Evolutionary conservation across 371 early-diverging fungal species (phyloP).

Genomic region (Syncephalastrum monosporum): DNA sequence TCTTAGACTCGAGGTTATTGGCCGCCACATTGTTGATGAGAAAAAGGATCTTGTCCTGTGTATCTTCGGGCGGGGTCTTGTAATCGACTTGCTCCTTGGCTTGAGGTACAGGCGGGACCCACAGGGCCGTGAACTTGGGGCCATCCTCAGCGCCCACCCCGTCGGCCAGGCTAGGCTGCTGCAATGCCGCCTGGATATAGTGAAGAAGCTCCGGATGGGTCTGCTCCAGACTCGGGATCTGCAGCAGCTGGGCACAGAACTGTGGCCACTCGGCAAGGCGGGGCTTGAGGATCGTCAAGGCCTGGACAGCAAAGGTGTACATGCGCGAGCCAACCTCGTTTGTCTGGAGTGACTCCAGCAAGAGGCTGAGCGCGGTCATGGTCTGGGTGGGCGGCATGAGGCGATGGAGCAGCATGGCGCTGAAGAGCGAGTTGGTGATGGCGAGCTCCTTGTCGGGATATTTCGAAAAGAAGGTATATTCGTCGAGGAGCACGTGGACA

Average conservation of each 20-base stretch:
- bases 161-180: conserved; percentile 11
- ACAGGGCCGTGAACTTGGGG: conserved; percentile 60
- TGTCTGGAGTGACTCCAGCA: conserved; percentile 78
- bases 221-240: conserved; percentile 78
- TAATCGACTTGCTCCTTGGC: conserved; percentile 34
- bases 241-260: conserved; percentile 78
- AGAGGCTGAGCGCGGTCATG: conserved; percentile 79
- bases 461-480: conserved; percentile 89
- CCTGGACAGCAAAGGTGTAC: conserved; percentile 89
- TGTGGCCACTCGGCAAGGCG: conserved; percentile 90
- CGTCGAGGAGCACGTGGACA: conserved; percentile 89
- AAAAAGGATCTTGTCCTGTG: conserved; percentile 93
- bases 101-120: conserved; percentile 27
- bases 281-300: conserved; percentile 79
- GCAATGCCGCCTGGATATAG: conserved; percentile 46
- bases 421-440: conserved; percentile 88
- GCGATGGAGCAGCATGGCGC: conserved; percentile 83
- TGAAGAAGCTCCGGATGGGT: conserved; percentile 73
- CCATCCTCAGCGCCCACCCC: background rate
- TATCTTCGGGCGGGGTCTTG: conserved; percentile 66
- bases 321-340: conserved; percentile 78
- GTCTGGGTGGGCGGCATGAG: conserved; percentile 74
- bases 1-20: conserved; percentile 83
- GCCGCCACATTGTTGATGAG: conserved; percentile 93
- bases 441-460: conserved; percentile 93